Evolutionary conservation across 371 early-diverging fungal genomes (phyloP), one percentile per base, ranked within the genome.

Genomic region (Mortierella polycephala): DNA sequence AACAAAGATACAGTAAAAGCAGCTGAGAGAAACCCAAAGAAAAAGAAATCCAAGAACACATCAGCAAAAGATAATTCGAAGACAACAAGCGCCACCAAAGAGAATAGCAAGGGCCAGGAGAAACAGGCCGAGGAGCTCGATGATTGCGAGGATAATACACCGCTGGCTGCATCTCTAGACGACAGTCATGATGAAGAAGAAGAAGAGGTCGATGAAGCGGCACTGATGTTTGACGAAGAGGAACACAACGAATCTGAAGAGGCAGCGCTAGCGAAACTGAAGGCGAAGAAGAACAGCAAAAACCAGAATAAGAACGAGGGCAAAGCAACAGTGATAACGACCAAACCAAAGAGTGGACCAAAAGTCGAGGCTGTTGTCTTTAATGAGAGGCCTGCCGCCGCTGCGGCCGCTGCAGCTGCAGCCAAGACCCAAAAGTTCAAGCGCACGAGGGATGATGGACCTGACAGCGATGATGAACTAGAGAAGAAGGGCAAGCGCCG

Each of bases 351-450:
- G 69, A 61, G 57, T 11, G 69, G 66, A 12, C 66, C 72, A n/a
- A 77, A 77, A 45, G 79, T 77, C 5, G 79, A 77, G 56, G 79
- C 79, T 2, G 79, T 77, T 7, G 79, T 77, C 1, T 77, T 77
- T 16, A 77, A 77, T 50, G 79, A 77, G 62, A 64, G 79, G 30
- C 79, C 79, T 45, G 79, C 79, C 12, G 79, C 79, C 12, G 79
- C 79, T 7, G 79, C 79, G 13, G 79, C 79, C 5, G 79, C 79
- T 13, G 79, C 72, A 1, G 79, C 79, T 8, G 63, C 79, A 40
- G 79, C 68, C 5, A 77, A 77, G 62, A 67, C 65, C 37, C 71
- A 77, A 62, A 77, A 77, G 63, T 64, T 68, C 47, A 77, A 77
- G 65, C 72, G 79, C 6, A 10, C 57, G 7, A 51, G 62, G n/a